Evolutionary conservation across 768 basidiomycete species (phyloP).

Genomic region (Collybia nuda): DNA sequence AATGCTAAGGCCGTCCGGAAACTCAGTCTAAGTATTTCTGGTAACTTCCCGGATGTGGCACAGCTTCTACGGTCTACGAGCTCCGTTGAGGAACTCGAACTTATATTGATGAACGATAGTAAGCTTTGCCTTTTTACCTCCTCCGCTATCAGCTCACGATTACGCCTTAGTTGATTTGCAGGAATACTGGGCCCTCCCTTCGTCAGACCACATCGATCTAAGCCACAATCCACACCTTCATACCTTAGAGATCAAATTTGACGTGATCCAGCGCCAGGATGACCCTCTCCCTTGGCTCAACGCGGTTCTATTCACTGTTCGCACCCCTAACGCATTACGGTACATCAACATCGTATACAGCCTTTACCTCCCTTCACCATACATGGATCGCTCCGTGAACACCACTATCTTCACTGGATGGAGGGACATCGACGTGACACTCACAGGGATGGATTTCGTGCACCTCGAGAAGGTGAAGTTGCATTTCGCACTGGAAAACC

Average conservation of each 20-base stretch:
- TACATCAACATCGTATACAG: constrained; percentile 21
- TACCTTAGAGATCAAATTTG: constrained; percentile 21
- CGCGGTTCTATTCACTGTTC: constrained; percentile 19
- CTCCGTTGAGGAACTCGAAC: constrained; percentile 18
- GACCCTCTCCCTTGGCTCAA: constrained; percentile 28
- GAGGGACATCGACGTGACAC: constrained; percentile 22
- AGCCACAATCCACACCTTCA: constrained; percentile 19
- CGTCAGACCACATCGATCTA: constrained; percentile 19
- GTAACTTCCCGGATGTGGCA: constrained; percentile 22
- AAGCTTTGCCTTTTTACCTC: not conserved
- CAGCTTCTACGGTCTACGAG: constrained; percentile 20
- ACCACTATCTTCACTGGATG: constrained; percentile 23
- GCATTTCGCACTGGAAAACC: constrained; percentile 28
- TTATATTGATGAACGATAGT: constrained; percentile 25
- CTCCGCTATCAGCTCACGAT: not conserved
- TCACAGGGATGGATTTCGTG: constrained; percentile 19
- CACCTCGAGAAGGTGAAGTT: constrained; percentile 21
- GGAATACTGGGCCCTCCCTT: constrained; percentile 18
- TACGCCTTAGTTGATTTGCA: constrained; percentile 11
- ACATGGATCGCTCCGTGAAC: constrained; percentile 26
- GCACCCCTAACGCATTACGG: constrained; percentile 15
- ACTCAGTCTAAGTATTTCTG: constrained; percentile 23
- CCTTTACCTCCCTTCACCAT: constrained; percentile 26
- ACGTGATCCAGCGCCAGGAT: constrained; percentile 24
- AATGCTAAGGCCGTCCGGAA: constrained; percentile 17